These are phyloP conservation scores for Hanseniaspora pseudoguilliermondii DNA, from an alignment of 805 yeast species.

Conservation along the genomic window DNA sequence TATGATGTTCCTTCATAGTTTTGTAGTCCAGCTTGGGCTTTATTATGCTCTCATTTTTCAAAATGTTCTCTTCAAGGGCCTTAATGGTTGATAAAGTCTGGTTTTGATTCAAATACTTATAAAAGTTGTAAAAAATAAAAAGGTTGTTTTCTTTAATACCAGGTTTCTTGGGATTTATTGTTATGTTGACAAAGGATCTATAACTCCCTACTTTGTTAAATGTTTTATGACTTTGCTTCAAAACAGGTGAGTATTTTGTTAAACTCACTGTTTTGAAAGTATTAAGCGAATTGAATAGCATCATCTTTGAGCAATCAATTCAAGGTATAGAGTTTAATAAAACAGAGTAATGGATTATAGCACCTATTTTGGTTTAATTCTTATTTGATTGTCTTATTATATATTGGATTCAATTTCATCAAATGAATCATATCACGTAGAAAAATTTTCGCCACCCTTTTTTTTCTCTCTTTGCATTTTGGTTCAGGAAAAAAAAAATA, in stretches of 20 bases:
- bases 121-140: conserved; percentile 2
- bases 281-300: background rate
- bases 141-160: background rate
- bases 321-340: too few relatives aligned
- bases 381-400: too few relatives aligned
- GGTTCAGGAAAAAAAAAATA: too few relatives aligned
- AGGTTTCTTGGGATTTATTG: background rate
- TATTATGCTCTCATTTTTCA: background rate
- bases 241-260: background rate
- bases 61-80: background rate
- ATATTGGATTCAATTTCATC: too few relatives aligned
- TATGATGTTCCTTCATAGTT: background rate
- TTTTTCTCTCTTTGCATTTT: too few relatives aligned
- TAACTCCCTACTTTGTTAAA: background rate
- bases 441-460: too few relatives aligned
- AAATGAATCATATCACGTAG: too few relatives aligned
- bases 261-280: background rate
- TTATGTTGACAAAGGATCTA: background rate
- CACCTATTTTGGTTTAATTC: too few relatives aligned
- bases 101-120: background rate
- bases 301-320: background rate
- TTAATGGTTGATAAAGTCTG: background rate
- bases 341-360: too few relatives aligned
- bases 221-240: background rate
- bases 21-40: background rate